Conservation (phyloP, 1,284 basidiomycete species). For the Phylloboletellus chloephorus region DNA sequence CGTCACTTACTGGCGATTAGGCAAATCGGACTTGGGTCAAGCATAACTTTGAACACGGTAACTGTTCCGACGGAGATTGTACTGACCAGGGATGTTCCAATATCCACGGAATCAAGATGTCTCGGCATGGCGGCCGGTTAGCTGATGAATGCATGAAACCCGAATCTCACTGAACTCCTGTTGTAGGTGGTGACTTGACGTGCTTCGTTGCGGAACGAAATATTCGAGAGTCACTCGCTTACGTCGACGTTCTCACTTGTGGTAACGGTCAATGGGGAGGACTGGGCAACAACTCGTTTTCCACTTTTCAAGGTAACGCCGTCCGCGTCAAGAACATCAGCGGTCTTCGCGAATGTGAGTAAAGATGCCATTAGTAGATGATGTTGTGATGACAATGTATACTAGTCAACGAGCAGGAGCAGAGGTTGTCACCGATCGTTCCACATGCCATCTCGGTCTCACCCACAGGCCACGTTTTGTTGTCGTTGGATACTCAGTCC, state of each 20-base stretch:
- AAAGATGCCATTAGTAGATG: background rate
- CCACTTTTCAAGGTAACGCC: slow-evolving; percentile 68
- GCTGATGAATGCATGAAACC: slow-evolving; percentile 10
- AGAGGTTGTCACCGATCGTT: slow-evolving; percentile 60
- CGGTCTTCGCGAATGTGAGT: slow-evolving; percentile 78
- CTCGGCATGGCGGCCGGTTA: slow-evolving; percentile 60
- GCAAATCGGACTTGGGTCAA: slow-evolving; percentile 77
- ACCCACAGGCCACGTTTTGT: slow-evolving; percentile 73
- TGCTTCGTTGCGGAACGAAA: slow-evolving; percentile 72
- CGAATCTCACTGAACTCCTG: slow-evolving; percentile 11
- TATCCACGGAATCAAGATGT: slow-evolving; percentile 56
- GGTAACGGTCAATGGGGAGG: slow-evolving; percentile 86
- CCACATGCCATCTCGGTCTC: slow-evolving; percentile 71
- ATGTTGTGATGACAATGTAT: slow-evolving; percentile 4
- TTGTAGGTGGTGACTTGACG: slow-evolving; percentile 66
- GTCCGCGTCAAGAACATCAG: slow-evolving; percentile 77
- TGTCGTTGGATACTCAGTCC: slow-evolving; percentile 64
- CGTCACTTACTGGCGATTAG: slow-evolving; percentile 34
- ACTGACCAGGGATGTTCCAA: slow-evolving; percentile 55
- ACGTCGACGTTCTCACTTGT: slow-evolving; percentile 72
- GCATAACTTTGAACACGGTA: slow-evolving; percentile 66
- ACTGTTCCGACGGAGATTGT: slow-evolving; percentile 84
- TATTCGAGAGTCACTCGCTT: slow-evolving; percentile 37
- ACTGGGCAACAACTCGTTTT: slow-evolving; percentile 67
- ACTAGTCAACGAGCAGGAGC: slow-evolving; percentile 62